Percentiles rank a stretch among this genome's conserved stretches.
Evolutionary conservation across 2,329 filamentous ascomycete genomes (phyloP).

Genomic region (Diaporthe sp.): DNA sequence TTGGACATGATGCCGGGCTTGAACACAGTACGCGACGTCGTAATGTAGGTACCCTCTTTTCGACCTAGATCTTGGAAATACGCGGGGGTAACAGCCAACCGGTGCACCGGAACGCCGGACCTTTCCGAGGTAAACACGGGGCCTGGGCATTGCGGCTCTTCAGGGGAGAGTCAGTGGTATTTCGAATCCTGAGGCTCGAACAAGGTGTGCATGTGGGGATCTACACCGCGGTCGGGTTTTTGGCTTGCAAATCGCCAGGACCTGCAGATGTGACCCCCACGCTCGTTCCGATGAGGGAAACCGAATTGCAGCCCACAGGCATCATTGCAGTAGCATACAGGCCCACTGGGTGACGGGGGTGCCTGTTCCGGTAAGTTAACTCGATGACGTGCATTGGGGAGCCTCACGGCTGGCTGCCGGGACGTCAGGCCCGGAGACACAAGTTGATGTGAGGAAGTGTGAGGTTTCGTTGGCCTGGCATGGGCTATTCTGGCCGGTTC

Average conservation of each 20-base stretch:
- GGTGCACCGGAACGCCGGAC: background rate
- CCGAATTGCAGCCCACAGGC: conserved; percentile 6
- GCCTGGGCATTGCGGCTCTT: conserved; percentile 9
- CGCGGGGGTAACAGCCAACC: background rate
- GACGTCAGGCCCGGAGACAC: background rate
- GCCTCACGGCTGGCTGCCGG: background rate
- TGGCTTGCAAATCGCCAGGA: conserved; percentile 3
- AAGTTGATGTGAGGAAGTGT: background rate
- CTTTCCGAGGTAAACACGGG: background rate
- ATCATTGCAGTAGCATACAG: background rate
- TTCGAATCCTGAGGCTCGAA: background rate
- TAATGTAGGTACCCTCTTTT: background rate
- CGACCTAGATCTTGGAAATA: background rate
- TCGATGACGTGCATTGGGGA: conserved; percentile 1
- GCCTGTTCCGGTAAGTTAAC: background rate
- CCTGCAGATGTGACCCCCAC: conserved; percentile 21
- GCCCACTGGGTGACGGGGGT: conserved; percentile 1
- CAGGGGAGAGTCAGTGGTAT: background rate
- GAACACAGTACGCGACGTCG: background rate
- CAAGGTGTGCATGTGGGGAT: conserved; percentile 13
- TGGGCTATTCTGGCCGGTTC: background rate
- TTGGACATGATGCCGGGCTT: background rate
- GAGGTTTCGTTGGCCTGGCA: accelerated
- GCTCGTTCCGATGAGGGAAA: conserved; percentile 17
- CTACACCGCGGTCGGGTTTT: conserved; percentile 18